Percentiles rank a stretch among this genome's conserved stretches.
Conservation (phyloP, 495 filamentous ascomycete species). For the Parmelia sp. region DNA sequence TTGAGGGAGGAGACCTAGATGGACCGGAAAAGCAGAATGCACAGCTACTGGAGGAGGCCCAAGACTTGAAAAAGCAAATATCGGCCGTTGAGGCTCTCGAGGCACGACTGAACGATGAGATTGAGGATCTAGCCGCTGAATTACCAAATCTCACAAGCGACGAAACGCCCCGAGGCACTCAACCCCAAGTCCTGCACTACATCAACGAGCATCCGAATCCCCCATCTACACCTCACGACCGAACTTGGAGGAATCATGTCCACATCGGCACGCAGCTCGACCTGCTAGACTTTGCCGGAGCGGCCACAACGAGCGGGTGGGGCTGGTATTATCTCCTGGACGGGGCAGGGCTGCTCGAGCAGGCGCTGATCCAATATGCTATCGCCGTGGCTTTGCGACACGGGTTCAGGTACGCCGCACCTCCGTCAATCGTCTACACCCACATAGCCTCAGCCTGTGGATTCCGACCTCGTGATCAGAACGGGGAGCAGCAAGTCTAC, state of each 20-base stretch:
- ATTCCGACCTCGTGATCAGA: conserved; percentile 84
- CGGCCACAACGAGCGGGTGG: conserved; percentile 78
- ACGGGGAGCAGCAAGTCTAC: conserved; percentile 90
- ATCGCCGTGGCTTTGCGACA: conserved; percentile 58
- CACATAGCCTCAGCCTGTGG: conserved; percentile 87
- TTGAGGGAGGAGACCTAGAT: neutral
- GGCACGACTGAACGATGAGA: conserved; percentile 53
- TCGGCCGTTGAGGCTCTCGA: conserved; percentile 54
- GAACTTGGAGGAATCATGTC: conserved; percentile 62
- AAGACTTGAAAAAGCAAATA: conserved; percentile 60
- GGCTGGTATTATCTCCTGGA: conserved; percentile 94
- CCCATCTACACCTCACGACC: conserved; percentile 37
- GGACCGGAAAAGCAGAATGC: neutral
- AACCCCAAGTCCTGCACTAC: conserved; percentile 54
- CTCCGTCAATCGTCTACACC: conserved; percentile 84
- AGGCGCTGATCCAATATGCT: conserved; percentile 84
- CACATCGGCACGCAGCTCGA: conserved; percentile 74
- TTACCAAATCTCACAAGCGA: conserved; percentile 81
- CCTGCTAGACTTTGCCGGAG: conserved; percentile 77
- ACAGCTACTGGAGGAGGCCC: conserved; percentile 51
- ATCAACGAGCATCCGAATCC: conserved; percentile 59
- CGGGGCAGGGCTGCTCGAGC: conserved; percentile 84
- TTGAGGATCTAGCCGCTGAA: conserved; percentile 65
- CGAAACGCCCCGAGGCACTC: conserved; percentile 64
- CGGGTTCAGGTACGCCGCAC: conserved; percentile 70